Conservation (phyloP, 2,329 filamentous ascomycete genomes). For the Cladosporium austrohemisphaericum region DNA sequence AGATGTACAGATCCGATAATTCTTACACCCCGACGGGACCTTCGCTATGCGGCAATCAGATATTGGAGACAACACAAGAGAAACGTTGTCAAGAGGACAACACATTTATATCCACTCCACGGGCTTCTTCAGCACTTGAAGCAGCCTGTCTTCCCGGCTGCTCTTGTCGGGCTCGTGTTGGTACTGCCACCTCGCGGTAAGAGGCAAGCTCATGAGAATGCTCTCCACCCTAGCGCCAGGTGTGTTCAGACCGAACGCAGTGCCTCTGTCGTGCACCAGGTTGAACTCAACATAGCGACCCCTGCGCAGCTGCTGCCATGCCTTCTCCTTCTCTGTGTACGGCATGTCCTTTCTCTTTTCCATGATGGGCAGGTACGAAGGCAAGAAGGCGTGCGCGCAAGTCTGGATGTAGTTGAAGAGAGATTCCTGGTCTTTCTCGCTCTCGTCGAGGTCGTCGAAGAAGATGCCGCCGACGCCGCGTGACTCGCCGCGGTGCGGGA, state of each 20-base stretch:
- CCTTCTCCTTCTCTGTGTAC: conserved; percentile 79
- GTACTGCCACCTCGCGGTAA: conserved; percentile 92
- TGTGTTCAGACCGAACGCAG: conserved; percentile 88
- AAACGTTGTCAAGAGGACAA: neutral
- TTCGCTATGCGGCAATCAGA: conserved; percentile 12
- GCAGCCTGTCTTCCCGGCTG: conserved; percentile 72
- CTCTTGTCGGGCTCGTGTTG: conserved; percentile 82
- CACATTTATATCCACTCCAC: conserved; percentile 55
- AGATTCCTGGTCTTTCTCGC: conserved; percentile 80
- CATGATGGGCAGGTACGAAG: conserved; percentile 86
- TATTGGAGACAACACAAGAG: neutral
- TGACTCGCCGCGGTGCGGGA: conserved; percentile 83
- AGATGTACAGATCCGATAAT: conserved; percentile 2
- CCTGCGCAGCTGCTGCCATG: conserved; percentile 91
- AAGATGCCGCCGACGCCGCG: conserved; percentile 95
- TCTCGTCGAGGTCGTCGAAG: conserved; percentile 93
- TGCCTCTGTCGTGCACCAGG: conserved; percentile 92
- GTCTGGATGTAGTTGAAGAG: conserved; percentile 86
- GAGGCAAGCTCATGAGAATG: conserved; percentile 92
- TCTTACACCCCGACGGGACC: neutral
- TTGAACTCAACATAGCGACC: conserved; percentile 99
- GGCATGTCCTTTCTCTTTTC: conserved; percentile 87
- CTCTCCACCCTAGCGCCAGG: conserved; percentile 90
- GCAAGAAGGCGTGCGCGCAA: conserved; percentile 80
- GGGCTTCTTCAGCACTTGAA: conserved; percentile 65